phyloP scores from a whole-genome alignment of 441 rosid species.

The Gossypium gossypioides region DNA sequence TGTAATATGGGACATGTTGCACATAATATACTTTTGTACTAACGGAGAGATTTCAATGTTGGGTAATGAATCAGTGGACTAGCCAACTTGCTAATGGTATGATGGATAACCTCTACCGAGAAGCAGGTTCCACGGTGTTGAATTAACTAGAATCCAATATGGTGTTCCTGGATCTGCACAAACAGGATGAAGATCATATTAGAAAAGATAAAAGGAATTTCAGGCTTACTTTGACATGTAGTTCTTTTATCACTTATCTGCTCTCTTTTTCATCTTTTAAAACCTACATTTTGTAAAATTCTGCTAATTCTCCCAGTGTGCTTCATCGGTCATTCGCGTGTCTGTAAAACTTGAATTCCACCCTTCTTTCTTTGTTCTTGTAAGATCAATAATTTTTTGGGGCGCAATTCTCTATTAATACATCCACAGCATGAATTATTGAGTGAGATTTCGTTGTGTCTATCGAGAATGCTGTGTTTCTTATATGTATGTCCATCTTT shows the following conservation, averaged over 20 bases:
- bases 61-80: background rate
- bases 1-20: background rate
- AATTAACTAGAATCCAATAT: background rate
- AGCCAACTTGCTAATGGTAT: background rate
- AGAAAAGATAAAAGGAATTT: no score
- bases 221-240: slow-evolving; percentile 2
- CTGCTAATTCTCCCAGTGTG: background rate
- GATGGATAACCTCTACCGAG: background rate
- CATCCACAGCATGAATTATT: background rate
- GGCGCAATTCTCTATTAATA: background rate
- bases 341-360: background rate
- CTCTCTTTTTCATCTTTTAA: background rate
- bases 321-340: background rate
- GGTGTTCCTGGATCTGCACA: background rate
- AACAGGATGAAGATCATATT: no score
- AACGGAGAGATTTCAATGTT: background rate
- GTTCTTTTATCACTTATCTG: background rate
- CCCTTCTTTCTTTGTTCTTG: background rate
- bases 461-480: background rate
- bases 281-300: background rate
- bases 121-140: background rate
- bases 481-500: background rate
- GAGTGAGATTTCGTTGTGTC: background rate
- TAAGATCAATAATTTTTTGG: background rate
- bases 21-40: background rate